phyloP scores from a whole-genome alignment of 495 filamentous ascomycete genomes.

The Annulohypoxylon nitens region DNA sequence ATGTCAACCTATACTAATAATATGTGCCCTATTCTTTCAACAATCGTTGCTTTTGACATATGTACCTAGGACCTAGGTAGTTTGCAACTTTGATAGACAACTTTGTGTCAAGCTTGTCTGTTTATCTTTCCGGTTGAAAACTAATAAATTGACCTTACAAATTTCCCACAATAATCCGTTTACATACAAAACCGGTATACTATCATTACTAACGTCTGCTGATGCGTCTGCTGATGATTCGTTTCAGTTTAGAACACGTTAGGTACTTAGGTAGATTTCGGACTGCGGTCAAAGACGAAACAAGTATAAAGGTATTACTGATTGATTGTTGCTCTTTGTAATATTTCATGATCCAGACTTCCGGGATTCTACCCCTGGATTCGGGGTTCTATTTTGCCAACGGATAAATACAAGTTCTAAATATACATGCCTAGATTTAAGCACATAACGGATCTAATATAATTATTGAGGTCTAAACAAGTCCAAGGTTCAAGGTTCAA shows the following conservation, averaged over 20 bases:
- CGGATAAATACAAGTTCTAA: neutral
- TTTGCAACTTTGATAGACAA: neutral
- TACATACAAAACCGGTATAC: neutral
- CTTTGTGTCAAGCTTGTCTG: neutral
- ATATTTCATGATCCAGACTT: neutral
- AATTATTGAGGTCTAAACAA: neutral
- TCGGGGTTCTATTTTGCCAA: neutral
- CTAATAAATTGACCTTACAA: neutral
- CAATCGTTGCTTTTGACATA: too few species aligned
- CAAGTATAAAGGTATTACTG: neutral
- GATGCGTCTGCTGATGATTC: neutral
- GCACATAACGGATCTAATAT: neutral
- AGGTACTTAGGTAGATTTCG: neutral
- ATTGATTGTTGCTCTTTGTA: conserved; percentile 1
- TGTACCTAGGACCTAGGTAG: neutral
- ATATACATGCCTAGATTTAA: neutral
- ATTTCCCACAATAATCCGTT: neutral
- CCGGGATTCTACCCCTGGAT: neutral
- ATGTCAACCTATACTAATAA: neutral
- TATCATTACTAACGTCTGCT: neutral
- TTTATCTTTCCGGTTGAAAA: neutral
- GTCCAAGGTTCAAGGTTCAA: neutral
- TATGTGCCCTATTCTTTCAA: neutral
- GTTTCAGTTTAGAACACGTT: neutral
- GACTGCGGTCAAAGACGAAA: neutral